Evolutionary conservation across 2,329 filamentous ascomycete species (phyloP).

Genomic region (Talaromyces atroroseus): DNA sequence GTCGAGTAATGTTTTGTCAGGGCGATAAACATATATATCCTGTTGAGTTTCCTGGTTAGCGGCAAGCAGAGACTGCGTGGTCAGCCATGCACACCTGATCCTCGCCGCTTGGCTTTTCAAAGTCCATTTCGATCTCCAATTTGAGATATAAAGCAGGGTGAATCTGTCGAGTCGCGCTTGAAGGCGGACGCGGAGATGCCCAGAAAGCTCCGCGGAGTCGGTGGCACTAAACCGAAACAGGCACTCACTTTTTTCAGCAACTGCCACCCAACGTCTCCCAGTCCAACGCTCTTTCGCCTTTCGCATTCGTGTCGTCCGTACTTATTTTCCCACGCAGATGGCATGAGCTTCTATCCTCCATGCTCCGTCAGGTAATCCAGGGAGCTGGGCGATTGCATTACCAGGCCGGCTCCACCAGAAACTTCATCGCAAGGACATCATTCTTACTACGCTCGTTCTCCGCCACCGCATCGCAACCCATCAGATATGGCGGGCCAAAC

Average conservation of each 20-base stretch:
- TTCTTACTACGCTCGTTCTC: conserved; percentile 27
- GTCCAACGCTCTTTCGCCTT: neutral
- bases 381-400: conserved; percentile 41
- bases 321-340: conserved; percentile 21
- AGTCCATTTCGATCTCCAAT: conserved; percentile 4
- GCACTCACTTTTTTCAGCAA: neutral
- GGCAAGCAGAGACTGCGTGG: neutral
- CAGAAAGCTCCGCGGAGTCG: conserved; percentile 11
- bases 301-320: neutral
- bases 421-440: conserved; percentile 21
- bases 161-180: neutral
- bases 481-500: conserved; percentile 32
- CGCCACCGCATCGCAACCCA: conserved; percentile 23
- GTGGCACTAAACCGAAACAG: conserved; percentile 11
- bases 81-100: conserved; percentile 1
- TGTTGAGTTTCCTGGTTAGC: conserved; percentile 24
- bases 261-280: neutral
- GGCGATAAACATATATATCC: conserved; percentile 60
- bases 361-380: conserved; percentile 41
- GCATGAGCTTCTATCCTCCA: conserved; percentile 30
- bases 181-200: conserved; percentile 1
- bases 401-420: conserved; percentile 29
- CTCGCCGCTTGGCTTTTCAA: neutral
- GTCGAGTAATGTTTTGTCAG: conserved; percentile 35
- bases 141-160: neutral